Evolutionary conservation across 768 basidiomycete species (phyloP), one percentile per base, ranked within the genome.

Genomic region (Panaeolus papilionaceus): DNA sequence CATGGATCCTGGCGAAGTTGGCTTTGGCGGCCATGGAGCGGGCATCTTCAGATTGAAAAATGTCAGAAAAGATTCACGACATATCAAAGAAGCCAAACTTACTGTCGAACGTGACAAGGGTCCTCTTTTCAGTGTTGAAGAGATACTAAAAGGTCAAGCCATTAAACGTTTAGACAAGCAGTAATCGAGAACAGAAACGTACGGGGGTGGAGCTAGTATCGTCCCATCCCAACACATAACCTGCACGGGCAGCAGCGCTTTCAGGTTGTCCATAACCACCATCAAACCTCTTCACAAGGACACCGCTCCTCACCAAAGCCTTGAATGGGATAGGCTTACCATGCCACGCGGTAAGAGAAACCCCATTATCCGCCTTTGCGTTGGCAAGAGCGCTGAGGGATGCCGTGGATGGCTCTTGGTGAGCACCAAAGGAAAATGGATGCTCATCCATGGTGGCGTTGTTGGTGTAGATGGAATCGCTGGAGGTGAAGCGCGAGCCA

Each of bases 71-170:
- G 3, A 62, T 18, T 8, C 33, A 61, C 84, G 76, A 37, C 80
- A 84, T 51, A 78, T 23, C 82, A 82, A 76, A 16, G 20, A n/a
- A 10, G 9, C 18, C 2, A 63, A 38, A 64, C 66, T 64, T 28
- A 72, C 71, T 89, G 75, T 92, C 90, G 74, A 90, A 91, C 3
- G 89, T 88, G 67, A 91, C 83, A 66, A 91, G 84, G 26, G 83
- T 83, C 58, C 73, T 71, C 67, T 80, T 78, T 16, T 81, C 72
- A 8, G 73, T 75, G 65, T 84, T 79, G 75, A 76, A 86, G 26
- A 86, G 72, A 75, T 78, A 86, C 81, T 83, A 65, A 44, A 44
- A 44, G 5, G 42, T 14, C 5, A 6, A 18, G 42, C 12, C 16
- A 16, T 44, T n/a, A 69, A 16, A 40, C 18, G 18, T 23, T 3